Evolutionary conservation across 331 rosid genomes (phyloP).

Genomic region (Quercus lobata): DNA sequence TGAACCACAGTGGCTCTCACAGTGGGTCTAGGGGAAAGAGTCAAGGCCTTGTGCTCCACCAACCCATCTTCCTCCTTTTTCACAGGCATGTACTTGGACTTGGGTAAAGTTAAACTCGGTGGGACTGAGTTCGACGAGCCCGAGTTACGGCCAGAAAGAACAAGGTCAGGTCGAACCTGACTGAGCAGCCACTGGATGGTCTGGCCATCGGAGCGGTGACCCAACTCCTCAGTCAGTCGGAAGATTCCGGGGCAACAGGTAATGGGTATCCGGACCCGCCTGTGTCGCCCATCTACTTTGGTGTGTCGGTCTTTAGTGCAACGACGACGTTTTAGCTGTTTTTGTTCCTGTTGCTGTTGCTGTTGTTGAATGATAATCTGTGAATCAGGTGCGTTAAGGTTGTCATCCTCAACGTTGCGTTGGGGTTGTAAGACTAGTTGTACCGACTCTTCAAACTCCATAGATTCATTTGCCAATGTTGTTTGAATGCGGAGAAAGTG

Average conservation of each 20-base stretch:
- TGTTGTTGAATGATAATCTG: not conserved
- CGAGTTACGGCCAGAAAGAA: not conserved
- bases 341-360: not conserved
- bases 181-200: constrained; percentile 27
- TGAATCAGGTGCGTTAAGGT: too few species aligned
- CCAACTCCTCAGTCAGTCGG: constrained; percentile 22
- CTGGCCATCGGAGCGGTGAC: constrained; percentile 23
- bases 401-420: not conserved
- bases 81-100: too few species aligned
- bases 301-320: constrained; percentile 9
- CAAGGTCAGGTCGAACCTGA: constrained; percentile 27
- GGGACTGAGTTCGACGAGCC: not conserved
- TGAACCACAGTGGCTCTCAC: constrained; percentile 89
- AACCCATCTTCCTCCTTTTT: not conserved
- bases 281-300: constrained; percentile 18
- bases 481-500: not conserved
- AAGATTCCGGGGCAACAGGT: constrained; percentile 24
- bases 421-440: not conserved
- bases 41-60: not conserved
- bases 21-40: constrained; percentile 20
- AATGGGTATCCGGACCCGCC: constrained; percentile 19
- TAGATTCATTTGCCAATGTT: not conserved
- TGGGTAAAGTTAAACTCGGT: too few species aligned
- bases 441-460: not conserved
- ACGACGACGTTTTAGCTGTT: constrained; percentile 7